Evolutionary conservation across 352 stramenopile species (phyloP).

Genomic region (Phytophthora sp.): DNA sequence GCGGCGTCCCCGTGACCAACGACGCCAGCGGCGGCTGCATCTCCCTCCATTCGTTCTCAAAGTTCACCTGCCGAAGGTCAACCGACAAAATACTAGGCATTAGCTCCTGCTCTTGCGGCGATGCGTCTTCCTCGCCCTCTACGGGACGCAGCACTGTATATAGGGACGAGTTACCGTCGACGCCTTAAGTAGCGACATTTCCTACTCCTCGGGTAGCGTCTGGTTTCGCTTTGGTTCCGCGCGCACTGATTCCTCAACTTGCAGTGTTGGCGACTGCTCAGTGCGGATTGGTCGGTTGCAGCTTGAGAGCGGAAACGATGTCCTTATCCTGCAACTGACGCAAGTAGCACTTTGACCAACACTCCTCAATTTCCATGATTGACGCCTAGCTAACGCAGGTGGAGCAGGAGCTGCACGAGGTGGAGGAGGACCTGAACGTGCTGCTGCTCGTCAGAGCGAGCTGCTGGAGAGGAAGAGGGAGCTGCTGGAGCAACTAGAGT

Average conservation of each 20-base stretch:
- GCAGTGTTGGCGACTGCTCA: conserved; percentile 10
- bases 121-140: not conserved
- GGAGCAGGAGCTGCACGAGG: conserved; percentile 56
- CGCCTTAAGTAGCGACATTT: conserved; percentile 86
- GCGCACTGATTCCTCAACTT: conserved; percentile 21
- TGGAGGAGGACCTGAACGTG: conserved; percentile 60
- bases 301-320: conserved; percentile 25
- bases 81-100: conserved; percentile 1
- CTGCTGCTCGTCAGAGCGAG: conserved; percentile 61
- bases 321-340: conserved; percentile 11
- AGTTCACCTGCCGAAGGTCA: conserved; percentile 71
- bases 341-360: conserved; percentile 18
- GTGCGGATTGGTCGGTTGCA: conserved; percentile 35
- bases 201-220: not conserved
- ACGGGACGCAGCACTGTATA: not conserved
- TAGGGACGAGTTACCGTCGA: conserved; percentile 49
- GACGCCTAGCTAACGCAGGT: conserved; percentile 51
- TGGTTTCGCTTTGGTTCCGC: conserved; percentile 23
- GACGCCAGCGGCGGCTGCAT: conserved; percentile 83
- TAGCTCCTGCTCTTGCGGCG: not conserved
- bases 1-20: conserved; percentile 68
- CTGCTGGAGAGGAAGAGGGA: conserved; percentile 54
- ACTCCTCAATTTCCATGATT: conserved; percentile 31
- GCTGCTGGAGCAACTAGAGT: conserved; percentile 42
- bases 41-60: conserved; percentile 83